Base-by-base conservation (phyloP, 331 rosid species). In the Dryas integrifolia region DNA sequence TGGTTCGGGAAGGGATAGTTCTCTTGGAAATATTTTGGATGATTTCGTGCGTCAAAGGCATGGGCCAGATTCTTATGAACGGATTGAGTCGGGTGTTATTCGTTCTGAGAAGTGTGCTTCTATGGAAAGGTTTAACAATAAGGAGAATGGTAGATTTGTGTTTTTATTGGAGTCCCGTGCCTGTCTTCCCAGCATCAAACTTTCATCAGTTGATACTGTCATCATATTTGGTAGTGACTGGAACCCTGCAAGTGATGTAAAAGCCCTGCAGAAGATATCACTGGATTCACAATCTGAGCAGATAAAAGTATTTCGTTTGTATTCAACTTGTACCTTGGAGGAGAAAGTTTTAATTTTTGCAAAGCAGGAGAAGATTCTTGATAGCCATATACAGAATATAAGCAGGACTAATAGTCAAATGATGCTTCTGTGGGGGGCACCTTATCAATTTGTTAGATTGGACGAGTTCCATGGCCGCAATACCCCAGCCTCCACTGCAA, bases 181-280 rank as follows among this genome's bases (percentile, higher is more conserved):
- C 6, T 95, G 97, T 80, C 76, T 26, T 76, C 62, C 84, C 13
- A 88, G 85, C 84, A 82, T 92, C 65, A 92, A 87, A 67, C 78
- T 95, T 75, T 88, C 92, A 6, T 88, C 97, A 5, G 78, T 92
- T 73, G 96, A 91, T 82, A 44, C 76, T 66, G 73, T 87, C 75
- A 83, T 94, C 71, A 88, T 94, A 80, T 91, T 72, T 84, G 90
- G 90, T 67, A 92, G 99, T 80, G 97, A 95, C 71, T 92, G 89
- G 99, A 85, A 79, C 67, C 97, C 96, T 10, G 57, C 85, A 78
- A 89, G 80, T 83, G 97, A 91, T 83, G 71, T 92, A 78, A 88
- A 83, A 72, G 86, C 92, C 58, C 89, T 95, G 81, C 99, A 89
- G 71, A 95, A 70, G 85, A 64, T 95, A 57, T 80, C 96, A 59